Evolutionary conservation across 495 filamentous ascomycete species (phyloP), one percentile per base, ranked within the genome.

Genomic region (Lichina pygmaea): DNA sequence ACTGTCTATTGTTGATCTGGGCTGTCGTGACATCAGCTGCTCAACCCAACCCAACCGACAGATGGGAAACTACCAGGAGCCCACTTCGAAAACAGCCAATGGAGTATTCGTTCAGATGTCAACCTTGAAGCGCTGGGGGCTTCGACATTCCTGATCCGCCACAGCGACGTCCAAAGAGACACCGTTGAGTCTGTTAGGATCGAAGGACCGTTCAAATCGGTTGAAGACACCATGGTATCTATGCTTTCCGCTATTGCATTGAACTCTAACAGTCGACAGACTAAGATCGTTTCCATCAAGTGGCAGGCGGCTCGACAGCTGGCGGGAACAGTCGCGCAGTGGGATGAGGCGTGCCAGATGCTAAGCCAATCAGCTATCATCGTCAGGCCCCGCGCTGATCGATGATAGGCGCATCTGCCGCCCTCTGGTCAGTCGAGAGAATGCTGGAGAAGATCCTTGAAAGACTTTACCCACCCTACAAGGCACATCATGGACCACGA

Each of bases 21-120:
- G 53, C 60, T 60, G 33, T 32, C 38, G 33, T 12, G 10, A 32
- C 11, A 6, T 17, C 33, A 30, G 15, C 16, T 46, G 17, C 11
- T 40, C 9, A 12, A 4, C 9, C 12, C 12, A 45, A 33, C 2
- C 12, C 32, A 33, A 12, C 12, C 8, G 8, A 12, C 16, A 15
- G n/a, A 36, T 41, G 32, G 46, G 10, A 7, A 57, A 65, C 51
- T 62, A 83, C 77, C 72, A 48, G 80, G 77, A 50, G 70, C 72
- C 86, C 84, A 93, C 50, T 72, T 73, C 41, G 72, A 70, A 55
- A 77, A 74, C 6, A 86, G 57, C 86, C 86, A 94, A 51, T 72
- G 67, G 48, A 84, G 68, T 41, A 85, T 67, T 44, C 77, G 67
- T 46, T 75, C 75, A 31, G 71, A 73, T 9, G 76, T 73, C 32